These are phyloP conservation scores for Cladosporium oxysporum DNA, from an alignment of 2,329 filamentous ascomycete species.

Conservation along the genomic window DNA sequence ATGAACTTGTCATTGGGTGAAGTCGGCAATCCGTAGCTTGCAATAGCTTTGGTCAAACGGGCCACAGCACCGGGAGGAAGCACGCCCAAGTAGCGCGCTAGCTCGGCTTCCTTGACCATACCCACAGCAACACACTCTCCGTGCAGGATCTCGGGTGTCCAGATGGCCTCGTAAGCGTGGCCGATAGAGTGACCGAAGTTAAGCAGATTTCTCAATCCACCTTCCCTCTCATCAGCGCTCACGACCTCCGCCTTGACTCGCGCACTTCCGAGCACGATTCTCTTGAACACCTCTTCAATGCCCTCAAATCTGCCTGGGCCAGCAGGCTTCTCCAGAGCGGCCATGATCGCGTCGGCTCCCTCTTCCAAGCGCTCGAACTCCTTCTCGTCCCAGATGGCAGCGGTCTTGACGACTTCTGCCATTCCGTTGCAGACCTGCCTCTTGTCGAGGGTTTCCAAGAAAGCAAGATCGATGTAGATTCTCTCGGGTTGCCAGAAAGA, in stretches of 20 bases:
- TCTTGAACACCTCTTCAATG: constrained; percentile 57
- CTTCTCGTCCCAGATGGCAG: constrained; percentile 88
- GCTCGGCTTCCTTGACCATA: constrained; percentile 96
- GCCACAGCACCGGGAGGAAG: constrained; percentile 85
- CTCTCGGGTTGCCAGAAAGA: constrained; percentile 95
- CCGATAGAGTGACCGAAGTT: constrained; percentile 99
- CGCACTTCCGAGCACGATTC: constrained; percentile 84
- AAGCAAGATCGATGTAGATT: constrained; percentile 91
- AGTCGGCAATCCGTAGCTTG: constrained; percentile 88
- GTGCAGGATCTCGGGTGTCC: constrained; percentile 92
- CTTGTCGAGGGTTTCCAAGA: constrained; percentile 82
- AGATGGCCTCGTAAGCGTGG: constrained; percentile 91
- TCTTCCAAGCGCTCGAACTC: constrained; percentile 85
- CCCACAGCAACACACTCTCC: constrained; percentile 95
- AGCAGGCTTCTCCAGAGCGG: constrained; percentile 64
- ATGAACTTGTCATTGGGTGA: constrained; percentile 82
- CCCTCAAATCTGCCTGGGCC: constrained; percentile 64
- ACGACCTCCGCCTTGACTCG: constrained; percentile 92
- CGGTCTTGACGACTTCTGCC: constrained; percentile 86
- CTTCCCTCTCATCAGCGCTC: constrained; percentile 90
- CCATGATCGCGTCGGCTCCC: constrained; percentile 75
- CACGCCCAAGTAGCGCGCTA: constrained; percentile 85
- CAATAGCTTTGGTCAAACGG: constrained; percentile 85
- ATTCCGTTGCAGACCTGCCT: constrained; percentile 98
- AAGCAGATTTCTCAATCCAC: constrained; percentile 86